Evolutionary conservation across 1,284 basidiomycete species (phyloP), one percentile per base, ranked within the genome.

Genomic region (Ceratobasidium sp.): DNA sequence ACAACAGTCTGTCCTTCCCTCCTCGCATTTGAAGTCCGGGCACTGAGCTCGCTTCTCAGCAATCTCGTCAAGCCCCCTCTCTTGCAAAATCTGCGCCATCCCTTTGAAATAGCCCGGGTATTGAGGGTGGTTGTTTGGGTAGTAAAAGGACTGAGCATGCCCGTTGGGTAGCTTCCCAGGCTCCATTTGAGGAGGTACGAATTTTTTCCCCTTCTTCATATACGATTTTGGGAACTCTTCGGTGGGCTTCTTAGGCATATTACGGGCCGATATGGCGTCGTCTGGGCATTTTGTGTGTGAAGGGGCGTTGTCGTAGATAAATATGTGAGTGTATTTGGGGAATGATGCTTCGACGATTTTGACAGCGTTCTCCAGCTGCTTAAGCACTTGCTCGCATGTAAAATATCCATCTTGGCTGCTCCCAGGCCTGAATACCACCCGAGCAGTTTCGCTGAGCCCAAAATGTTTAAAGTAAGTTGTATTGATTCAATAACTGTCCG

Each of bases 341-440:
- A n/a, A n/a, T n/a, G n/a, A n/a, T n/a, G n/a, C n/a, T n/a, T n/a
- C n/a, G n/a, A n/a, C n/a, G n/a, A n/a, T n/a, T n/a, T n/a, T n/a
- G n/a, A n/a, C n/a, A n/a, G n/a, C n/a, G n/a, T n/a, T n/a, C n/a
- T n/a, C n/a, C n/a, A n/a, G n/a, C n/a, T n/a, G n/a, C n/a, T n/a
- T n/a, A n/a, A n/a, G n/a, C n/a, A n/a, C n/a, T n/a, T n/a, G n/a
- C n/a, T n/a, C n/a, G n/a, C n/a, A n/a, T n/a, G n/a, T n/a, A n/a
- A n/a, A n/a, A n/a, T n/a, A n/a, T n/a, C 68, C 81, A 0, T 79
- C 78, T 73, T 81, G 80, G 52, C 80, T 77, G 73, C 78, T 80
- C 8, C 77, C 27, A 69, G 79, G 79, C 3, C 79, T 73, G 78
- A 17, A 71, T 75, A 3, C 71, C 71, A 0, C 73, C 71, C n/a